Evolutionary conservation across 768 basidiomycete species (phyloP).

Genomic region (Pleurotus sapidus): DNA sequence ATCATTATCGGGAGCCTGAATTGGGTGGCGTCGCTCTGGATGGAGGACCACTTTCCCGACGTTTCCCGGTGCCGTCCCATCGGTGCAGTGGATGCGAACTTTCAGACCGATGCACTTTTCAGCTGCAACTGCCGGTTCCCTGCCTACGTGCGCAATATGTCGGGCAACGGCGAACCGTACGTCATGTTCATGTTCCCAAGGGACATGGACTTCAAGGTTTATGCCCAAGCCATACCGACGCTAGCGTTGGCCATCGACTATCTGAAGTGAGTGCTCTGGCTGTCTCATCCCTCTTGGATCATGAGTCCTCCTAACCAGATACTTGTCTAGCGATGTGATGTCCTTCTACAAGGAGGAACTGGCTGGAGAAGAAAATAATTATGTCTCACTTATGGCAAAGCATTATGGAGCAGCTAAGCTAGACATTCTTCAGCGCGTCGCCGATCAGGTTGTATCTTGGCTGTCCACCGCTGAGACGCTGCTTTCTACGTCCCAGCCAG

Average conservation of each 20-base stretch:
- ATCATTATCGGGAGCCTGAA: neutral
- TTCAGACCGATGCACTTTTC: neutral
- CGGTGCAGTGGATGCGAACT: neutral
- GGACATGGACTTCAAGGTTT: neutral
- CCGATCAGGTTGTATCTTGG: neutral
- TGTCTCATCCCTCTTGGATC: neutral
- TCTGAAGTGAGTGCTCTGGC: neutral
- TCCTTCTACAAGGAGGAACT: conserved; percentile 9
- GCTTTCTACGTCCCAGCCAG: neutral
- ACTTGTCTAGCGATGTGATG: neutral
- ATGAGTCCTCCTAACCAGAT: neutral
- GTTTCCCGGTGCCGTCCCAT: neutral
- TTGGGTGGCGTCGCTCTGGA: neutral
- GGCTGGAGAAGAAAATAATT: neutral
- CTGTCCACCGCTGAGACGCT: neutral
- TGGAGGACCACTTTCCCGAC: neutral
- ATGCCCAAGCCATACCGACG: neutral
- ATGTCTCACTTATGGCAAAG: neutral
- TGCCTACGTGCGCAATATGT: neutral
- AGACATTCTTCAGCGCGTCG: neutral
- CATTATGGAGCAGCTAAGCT: neutral
- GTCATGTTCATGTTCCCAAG: conserved; percentile 1
- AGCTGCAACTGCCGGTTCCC: neutral
- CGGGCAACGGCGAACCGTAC: neutral
- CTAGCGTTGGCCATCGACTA: neutral